Conservation (phyloP, 257 asterid species). For the Penstemon davidsonii region DNA sequence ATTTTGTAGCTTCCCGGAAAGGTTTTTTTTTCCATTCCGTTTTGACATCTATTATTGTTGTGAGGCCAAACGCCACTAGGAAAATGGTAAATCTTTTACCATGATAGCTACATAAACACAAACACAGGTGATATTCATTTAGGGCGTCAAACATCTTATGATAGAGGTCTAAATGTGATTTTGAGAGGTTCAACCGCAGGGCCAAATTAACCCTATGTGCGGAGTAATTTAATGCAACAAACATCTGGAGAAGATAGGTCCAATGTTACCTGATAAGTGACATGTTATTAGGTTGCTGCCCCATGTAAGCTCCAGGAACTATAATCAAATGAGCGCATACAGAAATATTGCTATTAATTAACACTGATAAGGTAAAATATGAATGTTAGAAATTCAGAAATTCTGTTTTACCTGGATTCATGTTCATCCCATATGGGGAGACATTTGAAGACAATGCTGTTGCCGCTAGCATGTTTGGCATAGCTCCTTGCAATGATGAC, state of each 20-base stretch:
- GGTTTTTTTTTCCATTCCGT: too few relatives aligned
- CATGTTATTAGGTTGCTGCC: slow-evolving; percentile 45
- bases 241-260: not conserved
- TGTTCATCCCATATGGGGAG: slow-evolving; percentile 46
- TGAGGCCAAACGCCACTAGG: too few relatives aligned
- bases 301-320: slow-evolving; percentile 55
- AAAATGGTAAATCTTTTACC: not conserved
- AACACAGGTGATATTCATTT: not conserved
- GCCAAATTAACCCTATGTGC: too few relatives aligned
- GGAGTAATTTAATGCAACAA: not conserved
- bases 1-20: too few relatives aligned
- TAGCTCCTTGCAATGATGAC: slow-evolving; percentile 54
- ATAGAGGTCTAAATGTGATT: too few relatives aligned
- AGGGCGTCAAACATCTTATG: too few relatives aligned
- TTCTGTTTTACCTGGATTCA: slow-evolving; percentile 42
- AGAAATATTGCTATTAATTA: not conserved
- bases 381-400: not conserved
- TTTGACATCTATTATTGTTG: too few relatives aligned
- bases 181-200: too few relatives aligned
- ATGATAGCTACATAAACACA: not conserved
- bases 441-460: slow-evolving; percentile 34
- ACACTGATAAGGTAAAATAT: not conserved
- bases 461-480: slow-evolving; percentile 40
- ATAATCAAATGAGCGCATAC: slow-evolving; percentile 21
- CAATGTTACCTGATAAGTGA: slow-evolving; percentile 42